Evolutionary conservation across 306 rosid species (phyloP), one percentile per base, ranked within the genome.

Genomic region (Myrica gale): DNA sequence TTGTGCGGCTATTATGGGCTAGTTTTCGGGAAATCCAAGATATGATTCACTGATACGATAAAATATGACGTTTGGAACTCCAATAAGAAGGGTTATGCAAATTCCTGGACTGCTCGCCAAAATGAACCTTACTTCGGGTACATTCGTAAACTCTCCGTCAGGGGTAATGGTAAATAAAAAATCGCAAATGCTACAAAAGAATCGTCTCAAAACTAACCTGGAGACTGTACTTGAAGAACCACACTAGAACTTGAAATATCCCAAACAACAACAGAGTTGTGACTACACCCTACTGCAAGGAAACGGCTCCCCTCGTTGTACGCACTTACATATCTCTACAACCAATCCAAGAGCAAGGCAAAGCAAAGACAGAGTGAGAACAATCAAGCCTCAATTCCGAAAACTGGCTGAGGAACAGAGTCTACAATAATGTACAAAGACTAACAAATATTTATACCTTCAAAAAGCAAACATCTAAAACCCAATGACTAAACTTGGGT

Each of bases 251-350:
- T 89, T 17, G 83, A 72, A 48, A 83, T 82, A 72, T 95, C 97
- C 98, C 98, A 95, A 17, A 95, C 37, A 72, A 84, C 89, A 65
- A 95, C 90, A 51, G 98, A 92, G 80, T 95, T 95, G 75, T 92
- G 93, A 53, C 91, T 87, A 67, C 95, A 92, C 57, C 98, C 98
- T 72, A 90, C 63, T 32, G 93, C 96, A 74, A 95, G 80, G 75
- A 56, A 87, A 61, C 77, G 72, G 74, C 74, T 73, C 12, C 70
- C 90, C 87, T 62, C 83, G 67, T 60, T 62, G 68, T 74, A 81
- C 80, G 78, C 77, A 76, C 78, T 43, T 67, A 55, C 84, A 69
- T 70, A 68, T 13, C 87, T 85, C 86, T 84, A 52, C 87, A 71
- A 76, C 65, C 87, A 74, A 75, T n/a, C 56, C 68, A 77, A 50